A percentile compares a stretch with the other conserved stretches of the same genome.
Evolutionary conservation across 2,329 filamentous ascomycete genomes (phyloP).

Genomic region (Colletotrichum melonis): DNA sequence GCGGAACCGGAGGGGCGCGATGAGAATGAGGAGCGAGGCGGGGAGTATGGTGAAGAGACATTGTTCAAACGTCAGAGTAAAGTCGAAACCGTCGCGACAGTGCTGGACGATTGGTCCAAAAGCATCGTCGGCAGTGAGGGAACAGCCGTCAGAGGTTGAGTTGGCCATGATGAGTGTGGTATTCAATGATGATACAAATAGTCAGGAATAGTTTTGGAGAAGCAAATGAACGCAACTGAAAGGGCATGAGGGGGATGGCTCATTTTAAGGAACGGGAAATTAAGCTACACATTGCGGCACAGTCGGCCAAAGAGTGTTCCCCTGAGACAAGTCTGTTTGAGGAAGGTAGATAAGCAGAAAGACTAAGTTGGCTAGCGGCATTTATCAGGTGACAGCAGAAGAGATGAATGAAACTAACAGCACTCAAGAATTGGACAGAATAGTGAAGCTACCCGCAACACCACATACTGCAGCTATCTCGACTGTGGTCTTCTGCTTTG

Average conservation of each 20-base stretch:
- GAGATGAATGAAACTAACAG: not conserved
- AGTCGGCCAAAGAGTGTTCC: not conserved
- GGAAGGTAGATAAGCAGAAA: constrained; percentile 28
- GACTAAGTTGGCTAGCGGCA: not conserved
- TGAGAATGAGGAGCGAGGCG: constrained; percentile 44
- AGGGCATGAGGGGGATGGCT: not conserved
- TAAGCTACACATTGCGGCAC: not conserved
- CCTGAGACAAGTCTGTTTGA: constrained; percentile 18
- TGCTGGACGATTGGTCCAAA: constrained; percentile 42
- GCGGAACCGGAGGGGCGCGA: constrained; percentile 45
- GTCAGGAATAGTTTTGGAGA: not conserved
- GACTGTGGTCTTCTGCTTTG: not conserved
- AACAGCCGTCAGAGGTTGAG: constrained; percentile 18
- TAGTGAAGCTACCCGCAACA: not conserved
- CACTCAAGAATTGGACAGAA: not conserved
- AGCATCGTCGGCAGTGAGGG: constrained; percentile 22
- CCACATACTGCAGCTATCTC: not conserved
- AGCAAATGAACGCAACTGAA: accelerated
- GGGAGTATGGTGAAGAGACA: constrained; percentile 43
- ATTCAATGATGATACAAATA: not conserved
- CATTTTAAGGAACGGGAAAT: constrained; percentile 1
- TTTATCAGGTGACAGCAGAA: not conserved
- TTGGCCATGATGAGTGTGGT: constrained; percentile 1
- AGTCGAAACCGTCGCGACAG: constrained; percentile 41
- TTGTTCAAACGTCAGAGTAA: constrained; percentile 47